Evolutionary conservation across 805 yeast genomes (phyloP), one percentile per base, ranked within the genome.

Genomic region (Wickerhamomyces xylosicus): DNA sequence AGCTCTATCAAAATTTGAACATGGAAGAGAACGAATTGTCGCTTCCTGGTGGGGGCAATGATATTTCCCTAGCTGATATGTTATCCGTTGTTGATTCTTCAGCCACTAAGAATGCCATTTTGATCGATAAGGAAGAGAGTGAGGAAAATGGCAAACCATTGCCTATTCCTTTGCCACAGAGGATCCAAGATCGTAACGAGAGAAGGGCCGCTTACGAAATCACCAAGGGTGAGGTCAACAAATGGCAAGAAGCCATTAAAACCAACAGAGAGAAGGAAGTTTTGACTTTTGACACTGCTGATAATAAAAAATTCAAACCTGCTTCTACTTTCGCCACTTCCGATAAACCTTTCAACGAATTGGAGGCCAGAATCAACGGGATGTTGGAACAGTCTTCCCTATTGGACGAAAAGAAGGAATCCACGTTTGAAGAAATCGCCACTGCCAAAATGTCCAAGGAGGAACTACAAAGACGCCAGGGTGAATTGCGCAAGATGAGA

Each of bases 201-300:
- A 73, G 97, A 54, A 71, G 69, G 41, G 97, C 90, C 2, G 97
- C 98, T 0, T 89, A 84, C 57, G 94, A 85, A 41, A 72, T 92
- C 27, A 77, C 96, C 34, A 86, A 80, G 48, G 82, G 80, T 33
- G 95, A 92, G 55, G 84, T 90, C 5, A 70, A 76, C 42, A 83
- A 81, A 59, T 92, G 98, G 97, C 74, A 78, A 39, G 95, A 87
- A 37, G 74, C 80, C 1, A 85, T 92, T 19, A 76, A 77, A 44
- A 72, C 74, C 41, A 83, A 85, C 50, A 75, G 95, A 49, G 75
- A 77, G 43, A 92, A 95, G 1, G 97, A 89, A 52, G 87, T 83
- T 41, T 62, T 92, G 37, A 70, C 74, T 39, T 90, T 90, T 57
- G 92, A 95, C 15, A 54, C 81, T 51, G 70, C 73, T 37, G 66